Evolutionary conservation across 805 yeast genomes (phyloP).

Genomic region (Candida pini): DNA sequence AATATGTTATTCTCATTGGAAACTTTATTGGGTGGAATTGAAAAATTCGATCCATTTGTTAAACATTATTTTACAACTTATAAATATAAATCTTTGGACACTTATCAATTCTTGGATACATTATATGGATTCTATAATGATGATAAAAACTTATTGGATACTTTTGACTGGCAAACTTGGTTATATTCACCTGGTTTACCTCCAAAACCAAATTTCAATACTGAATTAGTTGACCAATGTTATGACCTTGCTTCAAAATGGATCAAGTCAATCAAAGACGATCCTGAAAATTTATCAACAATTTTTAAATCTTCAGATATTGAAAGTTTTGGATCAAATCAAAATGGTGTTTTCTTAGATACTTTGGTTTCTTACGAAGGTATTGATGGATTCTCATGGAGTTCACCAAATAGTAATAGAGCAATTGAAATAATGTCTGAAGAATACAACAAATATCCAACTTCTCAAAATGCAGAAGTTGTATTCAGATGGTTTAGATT

Average conservation of each 20-base stretch:
- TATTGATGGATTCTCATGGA: constrained; percentile 35
- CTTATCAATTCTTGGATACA: constrained; percentile 74
- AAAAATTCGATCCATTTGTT: constrained; percentile 71
- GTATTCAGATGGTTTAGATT: constrained; percentile 71
- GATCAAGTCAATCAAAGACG: constrained; percentile 35
- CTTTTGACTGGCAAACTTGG: constrained; percentile 85
- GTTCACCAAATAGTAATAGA: constrained; percentile 26
- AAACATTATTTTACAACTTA: constrained; percentile 69
- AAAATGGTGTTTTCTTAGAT: constrained; percentile 75
- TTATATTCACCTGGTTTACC: constrained; percentile 81
- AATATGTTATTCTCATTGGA: constrained; percentile 74
- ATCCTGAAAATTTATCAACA: constrained; percentile 23
- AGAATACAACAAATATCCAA: constrained; percentile 36
- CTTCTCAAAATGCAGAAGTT: constrained; percentile 73
- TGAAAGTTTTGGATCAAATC: constrained; percentile 60
- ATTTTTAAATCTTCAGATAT: constrained; percentile 47
- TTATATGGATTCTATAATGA: constrained; percentile 54
- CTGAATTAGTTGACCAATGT: constrained; percentile 71
- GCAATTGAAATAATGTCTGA: constrained; percentile 28
- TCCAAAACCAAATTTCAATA: constrained; percentile 78
- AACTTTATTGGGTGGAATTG: constrained; percentile 64
- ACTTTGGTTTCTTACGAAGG: constrained; percentile 48
- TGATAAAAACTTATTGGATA: constrained; percentile 47
- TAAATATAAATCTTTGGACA: constrained; percentile 68
- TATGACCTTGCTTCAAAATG: constrained; percentile 61